These are phyloP conservation scores for Ottelia alismoides DNA, from an alignment of 106 monocot species.

Conservation along the genomic window DNA sequence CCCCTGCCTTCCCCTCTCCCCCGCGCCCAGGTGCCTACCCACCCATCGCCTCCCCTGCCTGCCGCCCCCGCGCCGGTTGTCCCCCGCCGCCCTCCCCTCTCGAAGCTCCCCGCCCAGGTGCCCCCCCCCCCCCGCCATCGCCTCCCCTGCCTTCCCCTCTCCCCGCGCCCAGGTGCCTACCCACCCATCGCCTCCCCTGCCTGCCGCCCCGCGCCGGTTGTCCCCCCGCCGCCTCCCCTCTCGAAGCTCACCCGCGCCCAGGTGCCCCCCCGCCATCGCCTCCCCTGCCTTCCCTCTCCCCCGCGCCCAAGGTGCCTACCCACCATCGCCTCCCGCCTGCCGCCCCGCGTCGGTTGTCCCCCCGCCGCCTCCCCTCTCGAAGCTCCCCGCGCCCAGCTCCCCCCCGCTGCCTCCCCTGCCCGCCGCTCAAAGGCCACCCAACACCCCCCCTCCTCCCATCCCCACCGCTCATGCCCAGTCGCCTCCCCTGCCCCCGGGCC, in stretches of 20 bases:
- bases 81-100: background rate
- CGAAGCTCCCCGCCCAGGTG: background rate
- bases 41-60: background rate
- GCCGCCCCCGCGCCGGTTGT: background rate
- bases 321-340: background rate
- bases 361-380: no score
- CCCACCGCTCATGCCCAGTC: background rate
- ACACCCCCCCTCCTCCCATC: background rate
- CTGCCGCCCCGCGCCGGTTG: background rate
- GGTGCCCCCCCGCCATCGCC: background rate
- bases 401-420: no score
- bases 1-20: background rate
- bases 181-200: background rate
- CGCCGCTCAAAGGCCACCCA: no score
- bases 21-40: no score
- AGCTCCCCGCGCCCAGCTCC: no score
- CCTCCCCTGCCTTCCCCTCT: background rate
- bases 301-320: constrained; percentile 1
- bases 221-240: no score
- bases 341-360: background rate
- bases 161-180: background rate
- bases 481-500: background rate
- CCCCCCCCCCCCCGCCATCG: background rate
- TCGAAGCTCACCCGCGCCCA: no score
- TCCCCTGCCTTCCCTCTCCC: background rate